Evolutionary conservation across 805 yeast genomes (phyloP), one percentile per base, ranked within the genome.

Genomic region (Hanseniaspora jakobsenii): DNA sequence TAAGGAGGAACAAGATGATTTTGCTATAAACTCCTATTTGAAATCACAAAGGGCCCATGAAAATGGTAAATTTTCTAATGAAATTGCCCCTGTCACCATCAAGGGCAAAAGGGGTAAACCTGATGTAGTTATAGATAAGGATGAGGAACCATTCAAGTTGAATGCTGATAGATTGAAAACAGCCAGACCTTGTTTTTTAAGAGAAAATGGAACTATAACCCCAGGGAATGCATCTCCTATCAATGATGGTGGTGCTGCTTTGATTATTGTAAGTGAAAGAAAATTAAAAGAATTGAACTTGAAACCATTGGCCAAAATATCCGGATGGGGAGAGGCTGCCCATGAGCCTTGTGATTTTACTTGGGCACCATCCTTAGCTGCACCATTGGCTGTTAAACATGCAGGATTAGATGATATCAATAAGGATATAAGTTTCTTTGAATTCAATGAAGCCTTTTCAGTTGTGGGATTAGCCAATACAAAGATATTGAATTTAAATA

Each of bases 251-350:
- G 97, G 85, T 62, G 95, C 97, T 46, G 97, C 97, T 39, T 75
- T 91, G 30, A 70, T 91, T 36, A 72, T 91, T 53, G 91, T 85
- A 42, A 81, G 94, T 48, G 96, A 76, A 60, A 67, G 67, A 51
- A 86, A 87, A 69, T 71, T 87, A 56, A 75, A 77, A 62, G 95
- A 87, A 71, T 75, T 86, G 55, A 80, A 81, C 36, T 69, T 91
- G 59, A 85, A 70, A 61, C 98, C 99, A 51, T 62, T 91, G 50
- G 97, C 95, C 49, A 77, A 77, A 63, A 79, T 91, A 56, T 61
- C 73, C 44, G 94, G 95, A 49, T 89, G 95, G 94, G 98, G 94
- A 66, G 99, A 91, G 63, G 97, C 97, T 57, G 98, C 94, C 47
- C 87, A 85, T 63, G 77, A 77, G 35, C 98, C 99, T 52, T 73